Base-by-base conservation (phyloP, 345 rosid genomes). In the Linum trigynum region DNA sequence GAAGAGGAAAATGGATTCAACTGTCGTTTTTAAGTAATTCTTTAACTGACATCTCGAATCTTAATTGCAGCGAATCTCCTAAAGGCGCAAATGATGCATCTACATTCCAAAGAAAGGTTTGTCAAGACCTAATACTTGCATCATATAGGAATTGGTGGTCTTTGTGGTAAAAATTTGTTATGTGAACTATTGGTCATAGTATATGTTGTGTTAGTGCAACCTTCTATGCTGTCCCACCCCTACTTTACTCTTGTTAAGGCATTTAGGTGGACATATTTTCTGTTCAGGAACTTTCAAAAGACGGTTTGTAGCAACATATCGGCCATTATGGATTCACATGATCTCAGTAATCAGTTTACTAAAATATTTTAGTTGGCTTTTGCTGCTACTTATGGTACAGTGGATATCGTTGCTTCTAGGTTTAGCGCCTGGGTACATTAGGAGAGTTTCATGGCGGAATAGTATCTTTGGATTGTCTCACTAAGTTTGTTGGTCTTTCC, bases 1-100 rank as follows among this genome's bases (percentile, higher is more conserved):
- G 53, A 48, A 15, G 15, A 48, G 15, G 14, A 3, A 48, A 15
- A 48, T 15, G 9, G 53, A 48, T 48, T 48, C 53, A 3, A 5
- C 14, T 48, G 53, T 9, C 11, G 14, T 48, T 10, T 48, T 48
- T 48, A 48, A 41, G 45, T 41, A 41, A 48, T 48, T 48, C 14
- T 9, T 48, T 48, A 48, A 48, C 53, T 48, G 11, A 48, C 53
- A 12, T 15, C 66, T 59, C 39, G 53, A 38, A 39, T 48, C 53
- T 9, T 45, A 70, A 65, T 72, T 80, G 81, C 81, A 94, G 99
- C 80, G 99, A 94, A 82, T 86, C 97, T 64, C 97, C 96, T 17
- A 86, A 88, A 79, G 99, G 99, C 62, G 91, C 95, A 73, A 90
- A 86, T 81, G 97, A 90, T 82, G 97, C 96, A 63, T 90, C 97